Base-by-base conservation (phyloP, 352 stramenopile species). In the Globisporangium irregulare region DNA sequence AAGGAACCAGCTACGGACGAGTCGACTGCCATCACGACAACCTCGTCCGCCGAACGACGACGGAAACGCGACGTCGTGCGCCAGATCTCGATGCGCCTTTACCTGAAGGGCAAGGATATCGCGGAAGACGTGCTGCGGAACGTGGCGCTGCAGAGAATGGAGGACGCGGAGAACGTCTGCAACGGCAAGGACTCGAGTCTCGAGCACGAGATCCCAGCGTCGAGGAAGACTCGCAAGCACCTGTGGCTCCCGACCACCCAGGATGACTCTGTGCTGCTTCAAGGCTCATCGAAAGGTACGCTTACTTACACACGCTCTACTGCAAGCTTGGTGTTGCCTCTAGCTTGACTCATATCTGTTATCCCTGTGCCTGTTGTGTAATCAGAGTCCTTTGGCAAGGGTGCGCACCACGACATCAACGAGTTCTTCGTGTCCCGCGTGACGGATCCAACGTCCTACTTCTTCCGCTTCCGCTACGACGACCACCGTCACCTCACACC, bases 391-490 rank as follows among this genome's bases (percentile, higher is more conserved):
- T 67, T 72, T 25, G 58, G 46, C 7, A 51, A 55, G 14, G 63
- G 69, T 14, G 58, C 75, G 10, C 68, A 78, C 60, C 75, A 79
- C 27, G 80, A 84, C 15, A 81, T 90, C 20, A 75, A 90, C 34
- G 77, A 86, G 46, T 95, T 95, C 62, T 91, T 95, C 63, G 71
- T 92, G 14, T 88, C 86, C 34, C 84, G 88, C 4, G 80, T 93
- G 59, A 92, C 82, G 20, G 88, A 95, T 67, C 86, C 86, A 58
- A 94, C 88, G 54, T 95, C 88, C 25, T 95, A 94, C 73, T 95
- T 95, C 71, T 95, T 87, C 62, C 81, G 82, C 59, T 95, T 93
- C 71, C 87, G 84, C 64, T 90, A 81, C 55, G 86, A 94, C 64
- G 75, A 91, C 56, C 61, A 76, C 29, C 73, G 79, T 8, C 83